phyloP scores from a whole-genome alignment of 2,329 filamentous ascomycete genomes.

The Colletotrichum tropicale region DNA sequence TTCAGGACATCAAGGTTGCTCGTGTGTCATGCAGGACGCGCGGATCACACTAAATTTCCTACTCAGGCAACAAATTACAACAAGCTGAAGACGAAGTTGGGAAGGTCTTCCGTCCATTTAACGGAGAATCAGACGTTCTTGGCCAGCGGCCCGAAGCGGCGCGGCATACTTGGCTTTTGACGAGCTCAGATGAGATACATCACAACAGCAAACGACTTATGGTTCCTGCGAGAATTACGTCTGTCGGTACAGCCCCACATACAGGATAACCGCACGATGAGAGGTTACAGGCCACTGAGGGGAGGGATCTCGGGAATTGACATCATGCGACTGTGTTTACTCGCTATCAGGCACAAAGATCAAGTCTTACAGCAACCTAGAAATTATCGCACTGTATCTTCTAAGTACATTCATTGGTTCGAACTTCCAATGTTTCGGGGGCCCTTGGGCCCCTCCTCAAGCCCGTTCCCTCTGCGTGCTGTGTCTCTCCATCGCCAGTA shows the following conservation, averaged over 20 bases:
- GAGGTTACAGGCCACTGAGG: neutral
- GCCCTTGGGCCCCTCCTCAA: slow-evolving; percentile 32
- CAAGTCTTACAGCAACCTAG: neutral
- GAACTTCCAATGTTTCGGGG: slow-evolving; percentile 24
- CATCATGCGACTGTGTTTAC: neutral
- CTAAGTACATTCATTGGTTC: neutral
- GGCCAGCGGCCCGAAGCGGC: neutral
- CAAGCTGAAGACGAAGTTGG: neutral
- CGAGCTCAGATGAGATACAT: neutral
- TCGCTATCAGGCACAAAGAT: no score
- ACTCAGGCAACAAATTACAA: no score
- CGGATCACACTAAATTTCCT: neutral
- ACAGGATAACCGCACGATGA: neutral
- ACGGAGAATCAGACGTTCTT: neutral
- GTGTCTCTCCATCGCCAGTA: slow-evolving; percentile 35
- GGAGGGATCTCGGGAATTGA: neutral
- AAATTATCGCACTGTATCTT: neutral
- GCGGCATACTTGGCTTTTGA: neutral
- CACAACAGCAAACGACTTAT: neutral
- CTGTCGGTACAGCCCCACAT: neutral
- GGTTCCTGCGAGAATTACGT: neutral
- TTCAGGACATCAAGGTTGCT: neutral
- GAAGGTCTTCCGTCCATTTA: neutral
- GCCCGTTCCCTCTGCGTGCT: slow-evolving; percentile 28
- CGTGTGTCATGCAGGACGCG: neutral